A percentile compares a stretch with the other conserved stretches of the same genome.
Conservation (phyloP, 257 asterid genomes). For the Dorcoceras hygrometricum region DNA sequence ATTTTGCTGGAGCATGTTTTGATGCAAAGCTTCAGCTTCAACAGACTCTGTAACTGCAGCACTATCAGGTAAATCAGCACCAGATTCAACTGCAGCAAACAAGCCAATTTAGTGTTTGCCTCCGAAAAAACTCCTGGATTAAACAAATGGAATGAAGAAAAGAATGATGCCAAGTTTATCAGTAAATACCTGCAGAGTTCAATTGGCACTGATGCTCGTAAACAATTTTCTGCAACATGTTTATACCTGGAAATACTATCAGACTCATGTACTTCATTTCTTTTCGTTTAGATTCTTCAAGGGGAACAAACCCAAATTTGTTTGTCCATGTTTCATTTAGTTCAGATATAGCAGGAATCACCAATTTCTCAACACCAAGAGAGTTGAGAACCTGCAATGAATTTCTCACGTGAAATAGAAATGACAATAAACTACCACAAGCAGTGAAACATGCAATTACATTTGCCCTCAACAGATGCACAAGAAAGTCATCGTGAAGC, state of each 20-base stretch:
- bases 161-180: not conserved
- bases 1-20: constrained; percentile 19
- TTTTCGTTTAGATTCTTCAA: constrained; percentile 63
- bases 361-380: constrained; percentile 67
- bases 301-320: constrained; percentile 65
- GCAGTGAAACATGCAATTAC: not conserved
- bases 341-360: constrained; percentile 85
- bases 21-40: constrained; percentile 18
- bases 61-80: not conserved
- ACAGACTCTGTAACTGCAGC: constrained; percentile 23
- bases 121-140: constrained; percentile 24
- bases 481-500: not conserved
- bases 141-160: constrained; percentile 18
- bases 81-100: constrained; percentile 16
- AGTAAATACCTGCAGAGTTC: constrained; percentile 46
- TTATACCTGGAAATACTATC: constrained; percentile 69
- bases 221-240: constrained; percentile 77
- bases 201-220: constrained; percentile 21
- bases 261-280: constrained; percentile 72
- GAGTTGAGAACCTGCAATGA: constrained; percentile 64
- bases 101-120: constrained; percentile 3
- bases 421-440: constrained; percentile 6
- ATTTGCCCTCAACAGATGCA: not conserved
- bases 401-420: constrained; percentile 23
- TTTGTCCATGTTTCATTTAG: constrained; percentile 83